These are phyloP conservation scores for Nitzschia sp. DNA, from an alignment of 108 stramenopile species.

Conservation along the genomic window DNA sequence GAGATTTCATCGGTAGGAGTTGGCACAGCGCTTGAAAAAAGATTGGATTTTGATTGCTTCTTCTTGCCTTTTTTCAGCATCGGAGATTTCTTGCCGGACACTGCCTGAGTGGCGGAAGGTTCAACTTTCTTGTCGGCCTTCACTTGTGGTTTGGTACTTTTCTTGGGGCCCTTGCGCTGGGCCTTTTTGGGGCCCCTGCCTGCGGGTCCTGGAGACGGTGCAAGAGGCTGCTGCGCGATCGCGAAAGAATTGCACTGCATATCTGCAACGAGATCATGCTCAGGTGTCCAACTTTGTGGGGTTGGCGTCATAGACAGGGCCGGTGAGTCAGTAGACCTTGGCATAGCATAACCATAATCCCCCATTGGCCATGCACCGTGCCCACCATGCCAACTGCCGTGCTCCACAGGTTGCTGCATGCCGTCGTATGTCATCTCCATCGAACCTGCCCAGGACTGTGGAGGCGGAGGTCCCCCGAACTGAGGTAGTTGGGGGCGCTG, in stretches of 20 bases:
- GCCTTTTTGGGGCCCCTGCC: conserved; percentile 10
- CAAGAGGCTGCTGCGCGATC: background rate
- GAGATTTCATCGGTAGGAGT: background rate
- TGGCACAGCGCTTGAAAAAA: background rate
- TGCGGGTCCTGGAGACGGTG: background rate
- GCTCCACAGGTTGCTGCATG: conserved; percentile 7
- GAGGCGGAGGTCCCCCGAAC: conserved; percentile 20
- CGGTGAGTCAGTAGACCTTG: conserved; percentile 15
- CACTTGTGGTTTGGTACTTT: background rate
- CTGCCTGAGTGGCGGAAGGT: background rate
- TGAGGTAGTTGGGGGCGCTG: conserved; percentile 18
- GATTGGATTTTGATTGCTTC: conserved; percentile 6
- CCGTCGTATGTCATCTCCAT: conserved; percentile 25
- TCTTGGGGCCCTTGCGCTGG: conserved; percentile 5
- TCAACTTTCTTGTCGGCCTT: conserved; percentile 4
- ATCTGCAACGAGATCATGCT: conserved; percentile 9
- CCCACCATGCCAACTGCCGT: background rate
- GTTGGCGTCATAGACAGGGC: conserved; percentile 20
- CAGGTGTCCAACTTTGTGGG: conserved; percentile 12
- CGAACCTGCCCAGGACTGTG: conserved; percentile 22
- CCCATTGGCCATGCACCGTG: conserved; percentile 6
- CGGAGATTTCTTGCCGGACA: conserved; percentile 7
- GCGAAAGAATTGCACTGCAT: background rate
- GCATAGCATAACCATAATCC: conserved; percentile 11
- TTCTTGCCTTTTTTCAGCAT: conserved; percentile 20